Evolutionary conservation across 768 basidiomycete species (phyloP).

Genomic region (Atractiella rhizophila): DNA sequence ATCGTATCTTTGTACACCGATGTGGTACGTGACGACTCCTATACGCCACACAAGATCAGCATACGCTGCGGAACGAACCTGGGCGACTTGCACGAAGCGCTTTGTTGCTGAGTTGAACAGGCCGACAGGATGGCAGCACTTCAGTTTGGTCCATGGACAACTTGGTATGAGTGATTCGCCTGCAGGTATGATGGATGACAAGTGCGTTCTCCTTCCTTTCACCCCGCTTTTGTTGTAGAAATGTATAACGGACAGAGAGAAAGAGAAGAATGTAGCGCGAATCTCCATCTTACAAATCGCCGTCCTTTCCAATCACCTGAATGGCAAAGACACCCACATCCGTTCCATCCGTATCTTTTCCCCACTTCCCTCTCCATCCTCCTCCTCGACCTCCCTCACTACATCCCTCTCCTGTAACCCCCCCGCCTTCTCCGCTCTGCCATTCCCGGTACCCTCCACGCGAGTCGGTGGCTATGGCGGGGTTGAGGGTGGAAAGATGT

Average conservation of each 20-base stretch:
- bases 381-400: no score
- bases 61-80: slow-evolving; percentile 77
- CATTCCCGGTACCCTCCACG: no score
- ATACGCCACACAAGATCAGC: slow-evolving; percentile 73
- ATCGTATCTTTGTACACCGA: slow-evolving; percentile 60
- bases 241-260: slow-evolving; percentile 18
- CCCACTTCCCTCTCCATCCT: no score
- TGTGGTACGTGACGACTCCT: slow-evolving; percentile 71
- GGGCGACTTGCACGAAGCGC: slow-evolving; percentile 76
- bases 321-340: slow-evolving; percentile 95
- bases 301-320: slow-evolving; percentile 81
- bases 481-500: no score
- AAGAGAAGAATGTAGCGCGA: no score
- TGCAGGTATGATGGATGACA: no score
- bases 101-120: slow-evolving; percentile 47
- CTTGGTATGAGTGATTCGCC: slow-evolving; percentile 36
- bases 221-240: neutral
- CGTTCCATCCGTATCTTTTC: slow-evolving; percentile 71
- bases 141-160: slow-evolving; percentile 54
- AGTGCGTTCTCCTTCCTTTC: slow-evolving; percentile 1
- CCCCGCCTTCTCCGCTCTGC: no score
- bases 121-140: slow-evolving; percentile 84
- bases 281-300: slow-evolving; percentile 76
- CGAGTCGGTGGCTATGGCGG: no score
- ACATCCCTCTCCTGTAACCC: no score